Conservation (phyloP, 2,329 filamentous ascomycete species). For the Ceratocystis eucalypticola region DNA sequence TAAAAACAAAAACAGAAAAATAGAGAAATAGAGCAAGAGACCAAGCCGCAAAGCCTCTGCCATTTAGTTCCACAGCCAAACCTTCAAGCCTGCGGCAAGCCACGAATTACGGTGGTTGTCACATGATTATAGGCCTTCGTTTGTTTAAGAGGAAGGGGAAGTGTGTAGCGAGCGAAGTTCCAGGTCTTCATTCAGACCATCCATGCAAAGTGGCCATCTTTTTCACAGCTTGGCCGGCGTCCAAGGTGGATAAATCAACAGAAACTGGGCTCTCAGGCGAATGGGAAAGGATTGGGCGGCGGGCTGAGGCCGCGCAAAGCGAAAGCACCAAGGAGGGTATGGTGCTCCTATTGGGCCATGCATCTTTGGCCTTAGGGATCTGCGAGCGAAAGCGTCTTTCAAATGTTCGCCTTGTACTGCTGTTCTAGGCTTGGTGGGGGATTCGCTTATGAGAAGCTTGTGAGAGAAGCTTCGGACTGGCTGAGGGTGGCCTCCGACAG, state of each 20-base stretch:
- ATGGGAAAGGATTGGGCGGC: neutral
- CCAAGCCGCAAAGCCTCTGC: neutral
- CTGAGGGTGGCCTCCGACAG: neutral
- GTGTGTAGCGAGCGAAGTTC: neutral
- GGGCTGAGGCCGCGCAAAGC: neutral
- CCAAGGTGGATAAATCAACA: neutral
- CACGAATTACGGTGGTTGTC: neutral
- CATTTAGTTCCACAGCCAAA: neutral
- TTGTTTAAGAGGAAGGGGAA: neutral
- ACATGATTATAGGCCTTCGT: neutral
- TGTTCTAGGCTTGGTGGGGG: neutral
- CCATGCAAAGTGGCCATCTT: too few relatives aligned
- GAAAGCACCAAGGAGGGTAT: neutral
- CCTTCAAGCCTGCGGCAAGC: neutral
- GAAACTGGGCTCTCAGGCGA: neutral
- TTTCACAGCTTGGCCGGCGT: neutral
- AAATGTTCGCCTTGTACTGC: neutral
- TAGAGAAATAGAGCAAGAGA: neutral
- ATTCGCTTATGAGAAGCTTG: neutral
- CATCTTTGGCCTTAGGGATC: neutral
- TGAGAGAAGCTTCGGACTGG: neutral
- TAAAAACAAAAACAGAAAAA: neutral
- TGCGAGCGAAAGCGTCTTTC: neutral
- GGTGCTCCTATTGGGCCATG: neutral
- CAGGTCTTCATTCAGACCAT: too few relatives aligned